These are phyloP conservation scores for Penicillium frequentans DNA, from an alignment of 2,329 filamentous ascomycete genomes.

Conservation along the genomic window DNA sequence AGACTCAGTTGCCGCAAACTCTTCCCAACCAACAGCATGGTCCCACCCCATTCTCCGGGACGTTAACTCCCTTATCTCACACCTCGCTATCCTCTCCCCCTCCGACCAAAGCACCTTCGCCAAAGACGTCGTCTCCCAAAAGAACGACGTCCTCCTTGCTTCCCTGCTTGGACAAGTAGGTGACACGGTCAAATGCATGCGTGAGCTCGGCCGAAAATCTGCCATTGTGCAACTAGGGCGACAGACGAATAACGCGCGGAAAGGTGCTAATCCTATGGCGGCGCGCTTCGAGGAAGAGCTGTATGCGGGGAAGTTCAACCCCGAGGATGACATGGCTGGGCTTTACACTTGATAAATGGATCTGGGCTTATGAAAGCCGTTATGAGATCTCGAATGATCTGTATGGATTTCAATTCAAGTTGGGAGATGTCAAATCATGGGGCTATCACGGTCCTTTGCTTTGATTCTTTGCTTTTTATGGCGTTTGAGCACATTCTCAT, in stretches of 20 bases:
- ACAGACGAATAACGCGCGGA: conserved; percentile 21
- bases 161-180: conserved; percentile 74
- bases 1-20: conserved; percentile 59
- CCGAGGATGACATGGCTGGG: neutral
- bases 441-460: neutral
- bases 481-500: neutral
- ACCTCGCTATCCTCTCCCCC: conserved; percentile 78
- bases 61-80: conserved; percentile 80
- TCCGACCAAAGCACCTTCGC: conserved; percentile 65
- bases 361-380: neutral
- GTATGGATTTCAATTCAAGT: neutral
- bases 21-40: conserved; percentile 56
- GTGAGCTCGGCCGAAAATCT: conserved; percentile 75
- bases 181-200: conserved; percentile 67
- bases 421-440: neutral
- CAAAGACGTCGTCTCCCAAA: conserved; percentile 71
- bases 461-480: neutral
- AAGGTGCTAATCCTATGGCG: conserved; percentile 23
- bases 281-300: conserved; percentile 31
- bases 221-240: conserved; percentile 53
- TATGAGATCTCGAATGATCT: neutral
- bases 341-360: neutral
- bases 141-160: conserved; percentile 80
- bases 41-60: conserved; percentile 78
- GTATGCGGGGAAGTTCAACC: conserved; percentile 2